Base-by-base conservation (phyloP, 2,329 filamentous ascomycete species). In the Mycocentrospora acerina region DNA sequence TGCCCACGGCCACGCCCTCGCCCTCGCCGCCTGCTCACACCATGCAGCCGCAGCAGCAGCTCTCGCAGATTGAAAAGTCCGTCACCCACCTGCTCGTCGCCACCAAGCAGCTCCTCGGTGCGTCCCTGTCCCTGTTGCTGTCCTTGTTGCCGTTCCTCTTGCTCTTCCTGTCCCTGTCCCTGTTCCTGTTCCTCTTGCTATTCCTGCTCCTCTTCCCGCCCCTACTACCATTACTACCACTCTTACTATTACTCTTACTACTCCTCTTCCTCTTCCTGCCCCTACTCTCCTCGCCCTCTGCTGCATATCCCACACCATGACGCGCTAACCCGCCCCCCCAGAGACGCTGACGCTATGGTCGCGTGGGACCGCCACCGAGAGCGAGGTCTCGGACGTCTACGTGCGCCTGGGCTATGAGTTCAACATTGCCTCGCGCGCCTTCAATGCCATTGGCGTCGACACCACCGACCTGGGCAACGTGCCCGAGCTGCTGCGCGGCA, bases 311-410 rank as follows among this genome's bases (percentile, higher is more conserved):
- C n/a, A n/a, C n/a, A n/a, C n/a, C n/a, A n/a, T n/a, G n/a, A 30
- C 36, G 37, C 35, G 44, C 54, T 53, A 48, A 52, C 44, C 28
- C 32, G 16, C 17, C 39, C 11, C 17, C 39, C 11, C 42, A 59
- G 93, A 98, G 73, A 98, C 91, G 5, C 77, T 98, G 46, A 98
- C 93, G 31, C 87, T 95, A 76, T 98, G 93, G 93, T 98, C 93
- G 43, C 88, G 91, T 40, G 86, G 88, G 46, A 84, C 87, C 58
- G 90, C 93, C 37, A 90, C 89, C 48, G 93, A 98, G 70, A 87
- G 85, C 46, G 88, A 97, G 66, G 93, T 98, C 43, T 97, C 93
- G 10, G 93, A 98, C 67, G 93, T 98, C 56, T 98, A 98, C 65
- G 93, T 98, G 44, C 86, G 93, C 45, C 75, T 98, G 46, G 93